Base-by-base conservation (phyloP, 129 eudicot genomes). In the Flaveria brownii region DNA sequence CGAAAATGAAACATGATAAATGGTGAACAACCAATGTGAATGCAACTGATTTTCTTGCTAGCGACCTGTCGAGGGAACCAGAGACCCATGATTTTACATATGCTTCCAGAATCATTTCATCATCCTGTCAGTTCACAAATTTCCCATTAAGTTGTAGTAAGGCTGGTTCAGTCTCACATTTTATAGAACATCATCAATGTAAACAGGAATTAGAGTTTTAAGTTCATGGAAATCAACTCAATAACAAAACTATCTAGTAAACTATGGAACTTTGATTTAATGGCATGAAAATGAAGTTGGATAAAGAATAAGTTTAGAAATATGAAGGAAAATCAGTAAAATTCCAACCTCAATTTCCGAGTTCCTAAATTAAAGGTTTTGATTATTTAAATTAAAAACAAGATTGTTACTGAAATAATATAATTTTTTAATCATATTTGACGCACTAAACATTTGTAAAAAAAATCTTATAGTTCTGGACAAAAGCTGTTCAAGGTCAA, bases 81-180 rank as follows among this genome's bases (percentile, higher is more conserved):
- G 96, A 70, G 18, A 87, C 87, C 99, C 99, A 94, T 64, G 96
- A 94, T 70, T 91, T 91, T 43, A 83, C 92, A 82, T 85, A 94
- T n/a, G 97, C 94, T 73, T 94, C 96, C 84, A 94, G 77, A 62
- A 94, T 84, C 78, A 76, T 69, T 82, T 87, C 96, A 77, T 94
- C 82, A 56, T 83, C 93, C 99, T 94, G 94, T 84, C 82, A 9
- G 43, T 61, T 23, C 28, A 61, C 23, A 56, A 42, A 74, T 66
- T 56, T 46, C 56, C 6, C 9, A 50, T 9, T 64, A 51, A 76
- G 15, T 66, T 17, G 57, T 26, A 9, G 11, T 25, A 22, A 59
- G 65, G 16, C n/a, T 60, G 16, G 39, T 10, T 61, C 68, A 67
- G 74, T 77, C 43, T 77, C 71, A 77, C 45, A 55, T 10, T 69